phyloP scores from a whole-genome alignment of 1,284 basidiomycete species.

The Fomitopsis palustris region DNA sequence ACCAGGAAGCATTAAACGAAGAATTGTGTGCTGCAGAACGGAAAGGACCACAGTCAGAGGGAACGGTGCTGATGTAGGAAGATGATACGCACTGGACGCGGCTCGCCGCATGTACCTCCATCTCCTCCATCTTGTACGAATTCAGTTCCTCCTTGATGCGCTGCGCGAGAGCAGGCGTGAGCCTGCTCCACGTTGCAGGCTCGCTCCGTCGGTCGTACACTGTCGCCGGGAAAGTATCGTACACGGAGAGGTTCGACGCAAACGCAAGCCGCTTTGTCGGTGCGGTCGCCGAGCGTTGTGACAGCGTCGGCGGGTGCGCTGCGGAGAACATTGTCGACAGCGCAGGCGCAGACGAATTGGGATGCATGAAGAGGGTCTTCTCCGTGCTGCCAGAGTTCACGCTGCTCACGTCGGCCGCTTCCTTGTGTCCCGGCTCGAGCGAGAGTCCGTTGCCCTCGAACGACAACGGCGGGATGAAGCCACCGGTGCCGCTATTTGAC shows the following conservation, averaged over 20 bases:
- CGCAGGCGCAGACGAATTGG: constrained; percentile 87
- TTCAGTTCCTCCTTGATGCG: constrained; percentile 96
- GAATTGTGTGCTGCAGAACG: constrained; percentile 49
- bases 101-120: constrained; percentile 91
- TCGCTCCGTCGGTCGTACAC: constrained; percentile 95
- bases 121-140: constrained; percentile 97
- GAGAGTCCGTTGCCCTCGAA: constrained; percentile 43
- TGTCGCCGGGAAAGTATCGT: constrained; percentile 89
- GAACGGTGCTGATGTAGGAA: constrained; percentile 1
- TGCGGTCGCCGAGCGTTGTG: constrained; percentile 61
- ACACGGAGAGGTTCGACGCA: constrained; percentile 89
- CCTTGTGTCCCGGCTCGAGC: constrained; percentile 32
- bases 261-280: constrained; percentile 80
- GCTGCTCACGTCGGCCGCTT: constrained; percentile 26
- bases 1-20: constrained; percentile 39
- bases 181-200: constrained; percentile 93
- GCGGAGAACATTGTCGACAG: constrained; percentile 55
- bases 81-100: constrained; percentile 70
- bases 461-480: constrained; percentile 57
- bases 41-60: constrained; percentile 5
- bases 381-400: constrained; percentile 27
- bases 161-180: constrained; percentile 93
- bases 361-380: constrained; percentile 61
- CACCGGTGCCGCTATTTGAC: constrained; percentile 21
- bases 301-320: constrained; percentile 41